Base-by-base conservation (phyloP, 352 stramenopile genomes). In the Globisporangium cederbergense region DNA sequence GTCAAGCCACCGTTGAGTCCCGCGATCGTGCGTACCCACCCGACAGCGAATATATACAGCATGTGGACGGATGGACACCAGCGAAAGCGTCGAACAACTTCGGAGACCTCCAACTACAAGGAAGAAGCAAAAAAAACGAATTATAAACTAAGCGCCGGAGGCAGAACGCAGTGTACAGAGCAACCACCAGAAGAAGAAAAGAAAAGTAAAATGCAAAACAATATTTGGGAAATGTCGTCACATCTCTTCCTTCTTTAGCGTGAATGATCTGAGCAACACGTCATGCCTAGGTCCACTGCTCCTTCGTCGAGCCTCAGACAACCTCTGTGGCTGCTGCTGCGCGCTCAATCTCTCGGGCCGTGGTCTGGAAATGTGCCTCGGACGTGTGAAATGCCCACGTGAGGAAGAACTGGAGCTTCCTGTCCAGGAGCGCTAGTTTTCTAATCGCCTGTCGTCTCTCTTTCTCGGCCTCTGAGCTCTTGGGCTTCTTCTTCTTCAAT, bases 321-420 rank as follows among this genome's bases (percentile, higher is more conserved):
- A 28, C 42, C 28, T 52, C 13, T 4, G 18, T 43, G 25, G 20
- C 45, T 16, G 13, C 18, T 3, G 62, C 54, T 3, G 28, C 49
- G 2, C 10, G 52, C 46, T 67, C 66, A 3, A 65, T 43, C 18
- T 70, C 53, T 13, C 36, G 22, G 9, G 56, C 63, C 10, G 40
- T 60, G n/a, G 55, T 36, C n/a, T 52, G 16, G 18, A 68, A 55
- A 4, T 14, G 54, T 2, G 10, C 4, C 10, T 77, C 70, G 0
- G 36, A 28, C 14, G 64, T 65, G 32, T 75, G 60, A 65, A 76
- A 76, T 0, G 62, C 71, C 78, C 77, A 93, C 20, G 70, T 72
- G 53, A 74, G 68, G 53, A 86, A 90, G 58, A 93, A 93, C 49
- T 63, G 36, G 36, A 91, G 25, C 63, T 91, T 93, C 53, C 73